Evolutionary conservation across 1,284 basidiomycete species (phyloP).

Genomic region (Ustilago trichophora): DNA sequence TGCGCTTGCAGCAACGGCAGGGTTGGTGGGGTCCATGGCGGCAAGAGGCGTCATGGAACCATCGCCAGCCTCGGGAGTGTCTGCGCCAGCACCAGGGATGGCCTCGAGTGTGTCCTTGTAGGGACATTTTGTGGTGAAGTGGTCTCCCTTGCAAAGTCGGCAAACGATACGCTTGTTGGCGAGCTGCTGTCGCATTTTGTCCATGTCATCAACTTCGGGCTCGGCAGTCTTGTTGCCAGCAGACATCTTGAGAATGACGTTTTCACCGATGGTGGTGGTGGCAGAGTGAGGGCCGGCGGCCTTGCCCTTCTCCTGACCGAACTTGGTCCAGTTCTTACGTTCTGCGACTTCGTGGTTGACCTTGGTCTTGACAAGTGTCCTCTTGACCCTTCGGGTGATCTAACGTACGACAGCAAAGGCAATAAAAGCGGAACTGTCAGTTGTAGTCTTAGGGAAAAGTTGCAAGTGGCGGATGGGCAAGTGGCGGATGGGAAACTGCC

Average conservation of each 20-base stretch:
- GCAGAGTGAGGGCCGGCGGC: constrained; percentile 81
- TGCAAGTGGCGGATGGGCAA: too few species aligned
- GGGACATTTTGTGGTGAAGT: constrained; percentile 98
- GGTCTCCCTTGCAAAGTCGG: constrained; percentile 93
- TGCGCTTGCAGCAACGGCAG: constrained; percentile 62
- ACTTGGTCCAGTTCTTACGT: constrained; percentile 91
- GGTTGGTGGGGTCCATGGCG: constrained; percentile 57
- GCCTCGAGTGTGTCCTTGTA: constrained; percentile 88
- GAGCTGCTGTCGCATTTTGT: constrained; percentile 77
- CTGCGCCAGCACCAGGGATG: constrained; percentile 71
- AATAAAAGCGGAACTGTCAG: too few species aligned
- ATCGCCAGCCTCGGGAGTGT: constrained; percentile 68
- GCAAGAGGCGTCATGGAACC: constrained; percentile 70
- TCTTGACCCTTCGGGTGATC: constrained; percentile 83
- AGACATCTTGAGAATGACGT: constrained; percentile 82
- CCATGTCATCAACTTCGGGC: constrained; percentile 77
- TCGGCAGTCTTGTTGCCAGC: constrained; percentile 74
- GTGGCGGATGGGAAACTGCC: too few species aligned
- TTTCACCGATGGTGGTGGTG: constrained; percentile 96
- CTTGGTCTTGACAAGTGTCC: constrained; percentile 87
- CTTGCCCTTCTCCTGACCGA: constrained; percentile 89
- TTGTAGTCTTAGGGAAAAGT: too few species aligned
- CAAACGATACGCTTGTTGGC: constrained; percentile 85
- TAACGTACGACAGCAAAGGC: too few species aligned
- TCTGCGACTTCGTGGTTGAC: constrained; percentile 94